Percentiles rank a stretch among this genome's conserved stretches.
Evolutionary conservation across 176 grass and related monocot species (phyloP).

Genomic region (Oryza glumipatula): DNA sequence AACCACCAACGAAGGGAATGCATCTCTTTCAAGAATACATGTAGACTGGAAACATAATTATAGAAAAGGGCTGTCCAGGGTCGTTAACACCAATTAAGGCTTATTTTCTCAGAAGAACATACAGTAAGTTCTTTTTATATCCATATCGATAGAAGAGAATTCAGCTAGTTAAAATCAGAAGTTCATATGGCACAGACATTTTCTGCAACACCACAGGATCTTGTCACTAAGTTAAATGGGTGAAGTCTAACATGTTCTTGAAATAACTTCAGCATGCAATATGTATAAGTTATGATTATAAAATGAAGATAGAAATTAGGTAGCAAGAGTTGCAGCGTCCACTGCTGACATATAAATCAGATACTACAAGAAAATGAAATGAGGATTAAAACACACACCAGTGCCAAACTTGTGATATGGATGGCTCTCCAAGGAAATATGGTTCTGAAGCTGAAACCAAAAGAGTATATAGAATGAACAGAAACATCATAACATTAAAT

Average conservation of each 20-base stretch:
- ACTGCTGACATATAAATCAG: constrained; percentile 2
- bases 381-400: constrained; percentile 57
- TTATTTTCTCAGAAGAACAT: neutral
- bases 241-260: constrained; percentile 5
- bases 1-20: neutral
- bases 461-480: constrained; percentile 31
- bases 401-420: constrained; percentile 98
- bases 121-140: neutral
- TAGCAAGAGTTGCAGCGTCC: constrained; percentile 22
- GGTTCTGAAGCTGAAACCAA: constrained; percentile 89
- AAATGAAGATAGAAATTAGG: constrained; percentile 25
- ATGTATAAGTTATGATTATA: constrained; percentile 4
- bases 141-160: neutral
- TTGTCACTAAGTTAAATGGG: neutral
- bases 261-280: constrained; percentile 18
- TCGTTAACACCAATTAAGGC: too few relatives aligned
- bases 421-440: constrained; percentile 79
- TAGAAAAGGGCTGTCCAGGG: too few relatives aligned
- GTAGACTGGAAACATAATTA: too few relatives aligned
- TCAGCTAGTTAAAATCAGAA: constrained; percentile 3
- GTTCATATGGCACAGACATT: neutral
- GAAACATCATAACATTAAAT: constrained; percentile 23
- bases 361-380: constrained; percentile 25
- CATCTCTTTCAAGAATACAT: too few relatives aligned
- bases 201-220: neutral